Evolutionary conservation across 1,284 basidiomycete genomes (phyloP).

Genomic region (Bjerkandera adusta): DNA sequence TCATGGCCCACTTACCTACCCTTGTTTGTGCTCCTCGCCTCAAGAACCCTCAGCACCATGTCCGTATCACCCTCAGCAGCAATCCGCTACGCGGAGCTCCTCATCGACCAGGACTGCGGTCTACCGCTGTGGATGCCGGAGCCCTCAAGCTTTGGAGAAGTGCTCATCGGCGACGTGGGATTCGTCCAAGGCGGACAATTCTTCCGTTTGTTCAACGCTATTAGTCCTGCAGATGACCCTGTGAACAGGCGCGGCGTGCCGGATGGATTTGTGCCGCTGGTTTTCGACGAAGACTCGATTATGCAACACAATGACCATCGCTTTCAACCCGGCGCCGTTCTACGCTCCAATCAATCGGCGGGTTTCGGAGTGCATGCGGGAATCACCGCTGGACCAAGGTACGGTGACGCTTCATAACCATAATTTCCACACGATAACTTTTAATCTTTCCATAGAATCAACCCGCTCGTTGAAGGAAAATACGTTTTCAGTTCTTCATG

Average conservation of each 20-base stretch:
- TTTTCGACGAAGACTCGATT: not conserved
- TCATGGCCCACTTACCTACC: too few species aligned
- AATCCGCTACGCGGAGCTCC: conserved; percentile 12
- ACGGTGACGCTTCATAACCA: not conserved
- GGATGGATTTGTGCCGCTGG: conserved; percentile 1
- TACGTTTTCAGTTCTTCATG: not conserved
- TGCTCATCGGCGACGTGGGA: conserved; percentile 19
- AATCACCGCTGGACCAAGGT: not conserved
- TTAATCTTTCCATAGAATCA: not conserved
- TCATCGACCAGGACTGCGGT: conserved; percentile 8
- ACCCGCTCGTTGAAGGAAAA: not conserved
- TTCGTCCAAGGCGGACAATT: conserved; percentile 17
- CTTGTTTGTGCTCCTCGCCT: too few species aligned
- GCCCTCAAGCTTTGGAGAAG: conserved; percentile 7
- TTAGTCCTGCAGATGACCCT: not conserved
- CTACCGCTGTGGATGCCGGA: conserved; percentile 16
- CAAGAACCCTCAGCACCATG: too few species aligned
- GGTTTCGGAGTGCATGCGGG: not conserved
- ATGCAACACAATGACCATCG: not conserved
- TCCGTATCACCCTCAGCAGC: too few species aligned
- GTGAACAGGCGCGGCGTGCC: conserved; percentile 7
- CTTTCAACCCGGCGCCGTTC: not conserved
- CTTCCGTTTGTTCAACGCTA: conserved; percentile 17
- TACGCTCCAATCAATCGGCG: conserved; percentile 1
- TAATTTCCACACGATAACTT: not conserved